Base-by-base conservation (phyloP, 2,329 filamentous ascomycete species). In the Stagonosporopsis tanaceti region DNA sequence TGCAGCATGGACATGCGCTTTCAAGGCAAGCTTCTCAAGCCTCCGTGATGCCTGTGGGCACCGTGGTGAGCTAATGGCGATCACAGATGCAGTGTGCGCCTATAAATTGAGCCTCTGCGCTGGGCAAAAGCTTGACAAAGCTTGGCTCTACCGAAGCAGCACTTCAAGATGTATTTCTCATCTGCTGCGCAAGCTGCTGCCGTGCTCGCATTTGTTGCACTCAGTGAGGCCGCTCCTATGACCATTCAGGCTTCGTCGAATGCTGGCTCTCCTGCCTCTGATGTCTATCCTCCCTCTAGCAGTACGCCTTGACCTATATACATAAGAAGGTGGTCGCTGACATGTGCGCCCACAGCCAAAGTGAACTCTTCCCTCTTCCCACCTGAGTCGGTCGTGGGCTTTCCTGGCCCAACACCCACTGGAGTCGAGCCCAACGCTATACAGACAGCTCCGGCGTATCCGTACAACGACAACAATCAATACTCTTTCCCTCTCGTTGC, bases 391-490 rank as follows among this genome's bases (percentile, higher is more conserved):
- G 56, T 68, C 3, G 61, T 72, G 7, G 68, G 69, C 34, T 72
- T 70, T 40, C 63, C 66, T 40, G 70, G 70, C 6, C 70, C 69
- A 25, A 73, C 68, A n/a, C 68, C 68, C 3, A 69, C 68, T 11
- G 70, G 70, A 38, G 64, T 42, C 3, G 68, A 71, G 57, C 70
- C 70, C 0, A 62, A 63, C 24, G 69, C 69, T n/a, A 66, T 66
- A 7, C 65, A 73, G 41, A 72, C 69, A 14, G 68, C 70, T 14
- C 63, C 65, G 9, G 47, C 62, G 12, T 72, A 73, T 47, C 70
- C 70, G 2, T 73, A 73, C 53, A 72, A 71, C 25, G 59, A 69
- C 11, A 57, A 62, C 28, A 50, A 62, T 32, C 62, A 65, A 15
- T 62, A 57, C 38, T 58, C 59, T 1, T 73, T 66, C 42, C 70